These are phyloP conservation scores for Ilex asprella DNA, from an alignment of 257 asterid genomes.

Conservation along the genomic window DNA sequence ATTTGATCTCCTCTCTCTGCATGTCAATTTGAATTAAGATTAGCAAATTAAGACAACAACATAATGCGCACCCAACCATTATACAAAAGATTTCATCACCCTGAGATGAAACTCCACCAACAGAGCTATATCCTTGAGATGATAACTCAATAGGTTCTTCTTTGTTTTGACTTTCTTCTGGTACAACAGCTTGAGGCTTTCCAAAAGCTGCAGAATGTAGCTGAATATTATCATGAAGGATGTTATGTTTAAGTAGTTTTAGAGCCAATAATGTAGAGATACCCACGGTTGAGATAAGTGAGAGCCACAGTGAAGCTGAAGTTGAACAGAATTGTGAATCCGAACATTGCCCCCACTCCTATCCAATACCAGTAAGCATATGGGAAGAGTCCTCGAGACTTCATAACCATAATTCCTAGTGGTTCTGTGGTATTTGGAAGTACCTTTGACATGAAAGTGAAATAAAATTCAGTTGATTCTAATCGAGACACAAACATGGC, in stretches of 20 bases:
- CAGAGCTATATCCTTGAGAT: not conserved
- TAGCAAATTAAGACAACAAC: no score
- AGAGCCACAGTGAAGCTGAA: conserved; percentile 25
- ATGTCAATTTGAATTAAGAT: not conserved
- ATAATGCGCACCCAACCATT: no score
- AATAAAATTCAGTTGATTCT: not conserved
- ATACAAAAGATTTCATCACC: not conserved
- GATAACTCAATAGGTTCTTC: not conserved
- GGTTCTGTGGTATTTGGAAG: conserved; percentile 27
- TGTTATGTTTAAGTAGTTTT: not conserved
- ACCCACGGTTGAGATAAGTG: conserved; percentile 42
- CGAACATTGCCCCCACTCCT: conserved; percentile 41
- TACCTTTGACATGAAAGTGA: conserved; percentile 16
- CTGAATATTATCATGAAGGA: not conserved
- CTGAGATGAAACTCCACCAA: not conserved
- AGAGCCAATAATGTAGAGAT: conserved; percentile 2
- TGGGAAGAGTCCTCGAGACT: conserved; percentile 44
- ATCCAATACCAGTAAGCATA: conserved; percentile 64
- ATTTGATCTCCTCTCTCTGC: conserved; percentile 7
- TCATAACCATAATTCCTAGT: conserved; percentile 34
- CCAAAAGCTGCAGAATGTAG: conserved; percentile 38
- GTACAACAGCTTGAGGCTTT: conserved; percentile 48
- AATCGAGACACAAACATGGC: not conserved
- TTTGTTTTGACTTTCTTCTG: conserved; percentile 21
- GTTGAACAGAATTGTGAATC: conserved; percentile 41